Evolutionary conservation across 768 basidiomycete genomes (phyloP).

Genomic region (Suillus clintonianus): DNA sequence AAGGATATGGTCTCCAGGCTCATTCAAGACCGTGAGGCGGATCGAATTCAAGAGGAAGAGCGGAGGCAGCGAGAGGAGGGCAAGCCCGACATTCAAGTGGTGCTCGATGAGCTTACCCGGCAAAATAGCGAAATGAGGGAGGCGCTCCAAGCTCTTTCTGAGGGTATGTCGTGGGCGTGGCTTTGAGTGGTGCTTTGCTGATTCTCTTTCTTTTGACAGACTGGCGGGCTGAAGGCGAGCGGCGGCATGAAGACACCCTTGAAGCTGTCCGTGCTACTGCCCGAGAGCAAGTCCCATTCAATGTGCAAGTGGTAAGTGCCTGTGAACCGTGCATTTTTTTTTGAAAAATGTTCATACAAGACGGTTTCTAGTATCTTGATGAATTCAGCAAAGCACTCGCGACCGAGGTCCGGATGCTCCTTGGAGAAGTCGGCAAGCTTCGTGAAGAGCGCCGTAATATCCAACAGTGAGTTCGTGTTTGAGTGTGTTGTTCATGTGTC

Average conservation of each 20-base stretch:
- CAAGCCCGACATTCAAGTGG: constrained; percentile 64
- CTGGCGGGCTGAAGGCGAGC: constrained; percentile 66
- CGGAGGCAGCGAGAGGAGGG: constrained; percentile 51
- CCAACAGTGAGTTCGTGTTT: constrained; percentile 61
- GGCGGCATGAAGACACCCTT: constrained; percentile 69
- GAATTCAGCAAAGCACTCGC: constrained; percentile 87
- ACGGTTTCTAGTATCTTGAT: constrained; percentile 65
- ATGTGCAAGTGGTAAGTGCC: constrained; percentile 72
- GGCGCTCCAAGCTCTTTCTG: constrained; percentile 53
- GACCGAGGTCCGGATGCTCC: constrained; percentile 78
- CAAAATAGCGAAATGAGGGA: constrained; percentile 65
- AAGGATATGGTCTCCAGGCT: constrained; percentile 63
- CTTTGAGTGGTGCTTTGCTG: neutral
- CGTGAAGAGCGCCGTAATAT: constrained; percentile 76
- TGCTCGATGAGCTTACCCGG: constrained; percentile 57
- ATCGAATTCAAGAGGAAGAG: constrained; percentile 53
- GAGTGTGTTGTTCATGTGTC: neutral
- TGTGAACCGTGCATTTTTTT: neutral
- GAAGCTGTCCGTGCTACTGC: constrained; percentile 71
- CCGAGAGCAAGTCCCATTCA: constrained; percentile 76
- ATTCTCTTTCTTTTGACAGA: constrained; percentile 37
- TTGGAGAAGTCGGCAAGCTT: constrained; percentile 81
- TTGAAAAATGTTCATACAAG: constrained; percentile 8
- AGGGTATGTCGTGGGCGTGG: constrained; percentile 43
- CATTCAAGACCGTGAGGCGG: constrained; percentile 54